phyloP scores from a whole-genome alignment of 2,329 filamentous ascomycete genomes.

The Pestalotiopsis sp. region DNA sequence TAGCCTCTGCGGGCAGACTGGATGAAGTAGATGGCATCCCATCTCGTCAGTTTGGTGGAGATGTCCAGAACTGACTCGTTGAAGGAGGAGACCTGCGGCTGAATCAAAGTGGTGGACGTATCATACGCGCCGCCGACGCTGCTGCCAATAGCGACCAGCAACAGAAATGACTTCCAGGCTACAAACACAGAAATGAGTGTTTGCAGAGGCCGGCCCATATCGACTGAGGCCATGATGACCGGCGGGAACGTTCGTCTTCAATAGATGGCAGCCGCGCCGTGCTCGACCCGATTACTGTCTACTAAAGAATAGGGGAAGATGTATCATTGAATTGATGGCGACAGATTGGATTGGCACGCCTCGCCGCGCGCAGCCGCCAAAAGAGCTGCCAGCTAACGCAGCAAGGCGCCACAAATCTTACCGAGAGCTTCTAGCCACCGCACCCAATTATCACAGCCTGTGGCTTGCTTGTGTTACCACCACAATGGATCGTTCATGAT shows the following conservation, averaged over 20 bases:
- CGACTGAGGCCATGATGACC: conserved; percentile 23
- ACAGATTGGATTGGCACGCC: not conserved
- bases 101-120: conserved; percentile 68
- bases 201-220: conserved; percentile 18
- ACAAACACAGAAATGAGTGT: conserved; percentile 49
- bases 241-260: too few species aligned
- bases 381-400: not conserved
- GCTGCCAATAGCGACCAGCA: conserved; percentile 60
- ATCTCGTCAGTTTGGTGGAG: conserved; percentile 65
- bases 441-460: not conserved
- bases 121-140: conserved; percentile 69
- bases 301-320: not conserved
- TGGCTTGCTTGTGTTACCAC: not conserved
- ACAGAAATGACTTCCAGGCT: conserved; percentile 68
- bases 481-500: not conserved
- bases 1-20: conserved; percentile 65
- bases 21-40: conserved; percentile 82
- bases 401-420: not conserved
- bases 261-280: too few species aligned
- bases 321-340: not conserved
- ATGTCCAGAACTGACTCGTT: conserved; percentile 39
- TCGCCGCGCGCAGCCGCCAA: not conserved
- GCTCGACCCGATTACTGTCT: not conserved
- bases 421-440: not conserved
- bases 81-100: conserved; percentile 39